Percentiles rank a stretch among this genome's conserved stretches.
Conservation (phyloP, 495 filamentous ascomycete species). For the Daldinia caldariorum region DNA sequence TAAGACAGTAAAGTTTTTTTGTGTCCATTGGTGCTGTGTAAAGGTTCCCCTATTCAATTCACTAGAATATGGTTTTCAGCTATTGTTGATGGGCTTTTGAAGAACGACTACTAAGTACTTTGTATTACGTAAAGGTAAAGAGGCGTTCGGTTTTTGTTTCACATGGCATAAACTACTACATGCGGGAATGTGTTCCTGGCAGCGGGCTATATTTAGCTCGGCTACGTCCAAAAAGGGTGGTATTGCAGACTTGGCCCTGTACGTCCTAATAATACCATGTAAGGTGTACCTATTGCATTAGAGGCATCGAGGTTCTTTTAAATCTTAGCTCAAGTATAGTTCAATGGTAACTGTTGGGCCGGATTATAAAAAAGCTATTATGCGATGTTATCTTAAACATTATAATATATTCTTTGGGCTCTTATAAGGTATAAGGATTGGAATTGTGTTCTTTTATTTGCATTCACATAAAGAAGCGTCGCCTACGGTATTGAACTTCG, state of each 20-base stretch:
- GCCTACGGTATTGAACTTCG: not conserved
- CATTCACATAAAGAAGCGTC: not conserved
- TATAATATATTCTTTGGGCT: not conserved
- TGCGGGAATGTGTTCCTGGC: not conserved
- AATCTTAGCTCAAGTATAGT: not conserved
- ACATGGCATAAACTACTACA: not conserved
- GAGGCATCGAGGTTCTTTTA: not conserved
- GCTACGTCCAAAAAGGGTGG: not conserved
- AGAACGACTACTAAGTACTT: no score
- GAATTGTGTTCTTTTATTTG: not conserved
- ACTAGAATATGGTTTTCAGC: not conserved
- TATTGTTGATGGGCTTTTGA: not conserved
- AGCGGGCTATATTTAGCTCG: not conserved
- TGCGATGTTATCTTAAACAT: not conserved
- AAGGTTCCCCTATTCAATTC: not conserved
- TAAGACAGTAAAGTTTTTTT: not conserved
- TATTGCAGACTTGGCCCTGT: not conserved
- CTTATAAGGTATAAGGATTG: not conserved
- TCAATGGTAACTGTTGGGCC: not conserved
- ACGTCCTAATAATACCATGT: not conserved
- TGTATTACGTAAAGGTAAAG: not conserved
- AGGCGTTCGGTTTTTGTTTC: slow-evolving; percentile 3
- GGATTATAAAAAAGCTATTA: not conserved
- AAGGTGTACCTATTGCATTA: not conserved
- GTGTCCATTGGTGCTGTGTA: not conserved